Conservation (phyloP, 1,284 basidiomycete species). For the Cryptococcus sp. region DNA sequence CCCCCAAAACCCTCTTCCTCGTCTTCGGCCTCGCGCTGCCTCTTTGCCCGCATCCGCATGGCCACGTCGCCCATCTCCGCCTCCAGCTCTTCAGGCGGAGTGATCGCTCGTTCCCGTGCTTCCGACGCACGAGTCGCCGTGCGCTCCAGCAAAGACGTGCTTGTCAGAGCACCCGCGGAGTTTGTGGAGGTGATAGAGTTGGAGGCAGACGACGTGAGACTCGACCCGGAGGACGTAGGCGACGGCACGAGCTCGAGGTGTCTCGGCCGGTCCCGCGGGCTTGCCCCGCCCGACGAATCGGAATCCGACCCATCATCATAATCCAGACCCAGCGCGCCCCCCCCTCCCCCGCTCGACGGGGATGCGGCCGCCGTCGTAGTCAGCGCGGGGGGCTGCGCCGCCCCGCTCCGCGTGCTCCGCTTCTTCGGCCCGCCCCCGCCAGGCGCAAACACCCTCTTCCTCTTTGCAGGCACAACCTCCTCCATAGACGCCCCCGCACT, state of each 20-base stretch:
- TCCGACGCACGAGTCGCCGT: not conserved
- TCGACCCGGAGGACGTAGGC: not conserved
- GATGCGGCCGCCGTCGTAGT: not conserved
- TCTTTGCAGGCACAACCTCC: conserved; percentile 18
- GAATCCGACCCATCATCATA: conserved; percentile 50
- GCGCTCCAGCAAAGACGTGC: not conserved
- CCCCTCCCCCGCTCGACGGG: not conserved
- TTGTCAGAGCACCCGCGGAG: not conserved
- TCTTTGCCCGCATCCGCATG: conserved; percentile 62
- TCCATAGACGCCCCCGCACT: conserved; percentile 3
- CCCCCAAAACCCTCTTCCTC: conserved; percentile 62
- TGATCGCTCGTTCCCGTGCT: not conserved
- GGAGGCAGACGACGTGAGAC: not conserved
- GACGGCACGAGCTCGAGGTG: not conserved
- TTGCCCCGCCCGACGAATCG: conserved; percentile 36
- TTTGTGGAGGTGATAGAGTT: not conserved
- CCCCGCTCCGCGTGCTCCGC: conserved; percentile 6
- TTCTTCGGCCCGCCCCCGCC: conserved; percentile 19
- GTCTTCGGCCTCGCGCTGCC: conserved; percentile 59
- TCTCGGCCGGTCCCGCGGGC: conserved; percentile 12
- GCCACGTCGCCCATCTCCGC: conserved; percentile 50
- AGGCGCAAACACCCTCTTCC: conserved; percentile 25
- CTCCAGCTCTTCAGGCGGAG: conserved; percentile 24
- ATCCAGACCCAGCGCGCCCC: conserved; percentile 37
- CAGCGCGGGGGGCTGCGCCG: conserved; percentile 2